A percentile compares a stretch with the other conserved stretches of the same genome.
phyloP scores from a whole-genome alignment of 352 stramenopile genomes.

The Pythium phragmitis region DNA sequence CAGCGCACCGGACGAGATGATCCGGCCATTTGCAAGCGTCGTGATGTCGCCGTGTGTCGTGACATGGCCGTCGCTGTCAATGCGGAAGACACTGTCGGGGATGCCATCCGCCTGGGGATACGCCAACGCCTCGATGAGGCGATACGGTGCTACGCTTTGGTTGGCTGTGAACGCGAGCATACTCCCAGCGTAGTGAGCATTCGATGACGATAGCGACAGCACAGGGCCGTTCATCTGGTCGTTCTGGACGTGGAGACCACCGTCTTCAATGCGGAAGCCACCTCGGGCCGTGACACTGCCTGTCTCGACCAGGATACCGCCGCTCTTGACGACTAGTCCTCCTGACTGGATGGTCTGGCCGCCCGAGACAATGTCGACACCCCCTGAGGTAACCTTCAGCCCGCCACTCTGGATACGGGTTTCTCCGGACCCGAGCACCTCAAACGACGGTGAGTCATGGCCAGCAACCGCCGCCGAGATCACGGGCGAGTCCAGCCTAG shows the following conservation, averaged over 20 bases:
- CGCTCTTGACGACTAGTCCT: conserved; percentile 51
- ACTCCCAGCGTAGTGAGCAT: conserved; percentile 49
- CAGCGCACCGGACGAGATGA: conserved; percentile 52
- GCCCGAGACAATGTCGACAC: conserved; percentile 52
- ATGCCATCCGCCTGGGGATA: conserved; percentile 6
- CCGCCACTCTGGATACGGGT: conserved; percentile 57
- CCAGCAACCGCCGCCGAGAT: conserved; percentile 18
- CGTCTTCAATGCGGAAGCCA: conserved; percentile 62
- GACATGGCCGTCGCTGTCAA: conserved; percentile 51
- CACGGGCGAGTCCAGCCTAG: not conserved
- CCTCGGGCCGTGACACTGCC: conserved; percentile 50
- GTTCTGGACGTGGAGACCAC: conserved; percentile 51
- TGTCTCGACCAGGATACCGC: conserved; percentile 52
- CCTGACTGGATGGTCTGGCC: conserved; percentile 61
- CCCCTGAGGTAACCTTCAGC: conserved; percentile 47
- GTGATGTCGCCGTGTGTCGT: conserved; percentile 48
- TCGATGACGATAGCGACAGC: conserved; percentile 42
- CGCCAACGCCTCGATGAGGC: conserved; percentile 42
- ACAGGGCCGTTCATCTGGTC: conserved; percentile 42
- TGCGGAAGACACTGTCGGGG: conserved; percentile 31
- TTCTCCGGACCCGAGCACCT: conserved; percentile 49
- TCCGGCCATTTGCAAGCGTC: conserved; percentile 40
- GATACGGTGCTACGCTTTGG: conserved; percentile 36
- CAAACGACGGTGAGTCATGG: conserved; percentile 42
- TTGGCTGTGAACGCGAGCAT: conserved; percentile 51